Base-by-base conservation (phyloP, 192 early-diverging fungal species). In the Coemansia sp. region DNA sequence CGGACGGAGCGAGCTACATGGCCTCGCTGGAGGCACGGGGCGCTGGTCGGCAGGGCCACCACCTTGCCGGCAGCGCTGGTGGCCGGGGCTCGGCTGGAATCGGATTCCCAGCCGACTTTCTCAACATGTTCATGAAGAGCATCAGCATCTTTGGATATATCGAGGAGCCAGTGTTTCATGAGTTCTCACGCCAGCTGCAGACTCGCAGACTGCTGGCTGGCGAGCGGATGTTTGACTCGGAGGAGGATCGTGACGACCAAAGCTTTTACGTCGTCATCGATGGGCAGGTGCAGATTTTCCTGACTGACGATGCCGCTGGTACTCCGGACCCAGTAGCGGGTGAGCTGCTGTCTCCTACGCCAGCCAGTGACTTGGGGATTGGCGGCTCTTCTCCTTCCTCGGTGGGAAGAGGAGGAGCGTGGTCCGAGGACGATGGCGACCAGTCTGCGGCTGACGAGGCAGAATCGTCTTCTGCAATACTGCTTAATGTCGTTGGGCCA, bases 121-220 rank as follows among this genome's bases (percentile, higher is more conserved):
- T 83, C n/a, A 77, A 57, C 63, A 83, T 83, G 80, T 83, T 83
- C 60, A 77, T 83, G 80, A 77, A 83, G 68, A 83, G 80, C 63
- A 97, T 96, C 77, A 94, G 94, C 76, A 92, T 97, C 8, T 98
- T 99, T 88, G 96, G 96, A 0, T 98, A 97, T 73, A 87, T 99
- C 14, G 98, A 99, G 54, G 86, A 94, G 64, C 93, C 93, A 1
- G 96, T 99, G 7, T 96, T 99, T 74, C 93, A 94, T 73, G 98
- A 99, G 75, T 87, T 99, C 17, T 92, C 94, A 17, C 80, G 94
- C 38, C 93, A 96, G 68, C 82, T 97, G 51, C 93, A 94, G 76
- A 93, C 91, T 0, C 87, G 89, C 20, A 83, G 87, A 20, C 64
- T 92, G 46, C 73, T 90, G 43, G 89, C 90, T 0, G 93, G 91